These are phyloP conservation scores for Candida coquimbonensis DNA, from an alignment of 805 yeast genomes.

Conservation along the genomic window DNA sequence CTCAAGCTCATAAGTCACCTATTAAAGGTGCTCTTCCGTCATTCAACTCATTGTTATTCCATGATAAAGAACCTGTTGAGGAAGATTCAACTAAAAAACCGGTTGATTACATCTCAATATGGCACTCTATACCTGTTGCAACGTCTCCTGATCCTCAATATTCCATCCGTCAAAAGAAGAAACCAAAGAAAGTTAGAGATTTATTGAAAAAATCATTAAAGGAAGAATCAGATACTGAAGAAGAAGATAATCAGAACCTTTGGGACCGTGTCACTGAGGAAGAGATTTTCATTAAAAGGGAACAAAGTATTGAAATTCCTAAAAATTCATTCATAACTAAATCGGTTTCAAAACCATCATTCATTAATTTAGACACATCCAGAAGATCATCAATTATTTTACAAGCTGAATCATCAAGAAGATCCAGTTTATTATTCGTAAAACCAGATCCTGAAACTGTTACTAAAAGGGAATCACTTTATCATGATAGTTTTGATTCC, in stretches of 20 bases:
- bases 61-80: conserved; percentile 19
- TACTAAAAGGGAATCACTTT: background rate
- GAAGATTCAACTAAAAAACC: conserved; percentile 5
- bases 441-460: background rate
- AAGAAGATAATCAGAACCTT: conserved; percentile 4
- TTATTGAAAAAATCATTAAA: conserved; percentile 13
- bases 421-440: background rate
- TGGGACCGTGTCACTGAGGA: background rate
- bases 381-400: conserved; percentile 15
- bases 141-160: conserved; percentile 20
- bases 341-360: conserved; percentile 19
- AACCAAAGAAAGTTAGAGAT: conserved; percentile 18
- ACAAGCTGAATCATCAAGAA: background rate
- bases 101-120: conserved; percentile 21
- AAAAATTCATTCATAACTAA: conserved; percentile 17
- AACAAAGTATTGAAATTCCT: conserved; percentile 4
- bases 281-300: conserved; percentile 3
- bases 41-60: conserved; percentile 17
- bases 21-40: conserved; percentile 14
- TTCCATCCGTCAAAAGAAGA: conserved; percentile 9
- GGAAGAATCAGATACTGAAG: conserved; percentile 8
- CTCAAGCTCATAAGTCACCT: conserved; percentile 17
- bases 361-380: conserved; percentile 14
- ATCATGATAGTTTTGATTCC: conserved; percentile 1
- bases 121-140: conserved; percentile 26